These are phyloP conservation scores for Cladosporium austrohemisphaericum DNA, from an alignment of 2,329 filamentous ascomycete genomes.

Conservation along the genomic window DNA sequence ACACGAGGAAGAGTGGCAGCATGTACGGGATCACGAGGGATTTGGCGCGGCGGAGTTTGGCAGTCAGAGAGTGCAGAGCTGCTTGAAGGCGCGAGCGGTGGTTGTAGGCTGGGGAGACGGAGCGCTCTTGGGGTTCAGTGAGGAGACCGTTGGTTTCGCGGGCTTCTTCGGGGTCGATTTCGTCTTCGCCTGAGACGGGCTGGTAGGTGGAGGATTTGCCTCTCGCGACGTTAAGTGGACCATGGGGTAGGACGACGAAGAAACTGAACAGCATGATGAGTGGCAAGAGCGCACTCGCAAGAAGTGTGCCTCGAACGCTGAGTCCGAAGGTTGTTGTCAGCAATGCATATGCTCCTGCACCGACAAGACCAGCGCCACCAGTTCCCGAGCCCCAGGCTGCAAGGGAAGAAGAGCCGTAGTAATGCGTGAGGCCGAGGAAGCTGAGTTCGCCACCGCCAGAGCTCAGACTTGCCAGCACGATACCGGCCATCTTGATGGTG, in stretches of 20 bases:
- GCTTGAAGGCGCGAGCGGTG: conserved; percentile 3
- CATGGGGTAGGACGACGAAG: conserved; percentile 73
- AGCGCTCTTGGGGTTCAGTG: conserved; percentile 23
- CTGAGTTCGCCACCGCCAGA: conserved; percentile 85
- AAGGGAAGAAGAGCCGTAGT: conserved; percentile 81
- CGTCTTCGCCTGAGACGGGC: conserved; percentile 45
- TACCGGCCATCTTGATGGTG: conserved; percentile 75
- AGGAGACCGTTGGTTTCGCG: conserved; percentile 37
- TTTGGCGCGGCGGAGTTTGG: conserved; percentile 59
- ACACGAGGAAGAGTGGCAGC: conserved; percentile 87
- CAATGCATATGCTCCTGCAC: conserved; percentile 81
- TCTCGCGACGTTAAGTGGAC: conserved; percentile 53
- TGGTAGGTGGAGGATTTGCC: conserved; percentile 52
- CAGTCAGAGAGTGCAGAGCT: conserved; percentile 20
- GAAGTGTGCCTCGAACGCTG: conserved; percentile 67
- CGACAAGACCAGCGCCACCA: conserved; percentile 80
- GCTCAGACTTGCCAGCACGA: conserved; percentile 78
- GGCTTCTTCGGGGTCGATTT: conserved; percentile 37
- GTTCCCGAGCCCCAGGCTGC: conserved; percentile 92
- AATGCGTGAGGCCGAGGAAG: conserved; percentile 88
- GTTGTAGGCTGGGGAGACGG: conserved; percentile 27
- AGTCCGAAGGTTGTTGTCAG: conserved; percentile 77
- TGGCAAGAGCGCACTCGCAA: conserved; percentile 76
- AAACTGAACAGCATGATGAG: conserved; percentile 80
- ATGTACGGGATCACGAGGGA: conserved; percentile 76